These are phyloP conservation scores for Dissophora ornata DNA, from an alignment of 192 early-diverging fungal species.

Conservation along the genomic window DNA sequence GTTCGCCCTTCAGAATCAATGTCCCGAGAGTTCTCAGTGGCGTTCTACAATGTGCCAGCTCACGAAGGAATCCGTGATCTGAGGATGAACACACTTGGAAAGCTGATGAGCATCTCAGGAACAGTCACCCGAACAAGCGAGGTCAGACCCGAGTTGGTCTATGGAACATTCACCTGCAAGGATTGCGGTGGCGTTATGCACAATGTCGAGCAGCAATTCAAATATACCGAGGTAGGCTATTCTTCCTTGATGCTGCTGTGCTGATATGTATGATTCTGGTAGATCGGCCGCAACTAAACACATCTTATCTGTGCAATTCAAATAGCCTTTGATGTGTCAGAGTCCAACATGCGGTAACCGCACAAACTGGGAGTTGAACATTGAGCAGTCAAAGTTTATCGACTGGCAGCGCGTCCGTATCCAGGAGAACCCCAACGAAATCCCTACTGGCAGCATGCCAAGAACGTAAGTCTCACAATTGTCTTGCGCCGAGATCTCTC, in stretches of 20 bases:
- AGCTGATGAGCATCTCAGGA: constrained; percentile 84
- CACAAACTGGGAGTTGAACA: constrained; percentile 79
- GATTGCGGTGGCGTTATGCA: constrained; percentile 84
- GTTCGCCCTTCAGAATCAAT: constrained; percentile 57
- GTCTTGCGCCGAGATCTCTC: too few species aligned
- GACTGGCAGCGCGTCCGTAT: constrained; percentile 99
- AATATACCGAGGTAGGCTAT: constrained; percentile 88
- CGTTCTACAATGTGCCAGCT: constrained; percentile 71
- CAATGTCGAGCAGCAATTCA: constrained; percentile 95
- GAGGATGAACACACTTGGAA: constrained; percentile 83
- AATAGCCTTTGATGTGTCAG: constrained; percentile 84
- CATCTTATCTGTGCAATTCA: too few species aligned
- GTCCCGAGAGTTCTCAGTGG: constrained; percentile 80
- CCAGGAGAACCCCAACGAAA: constrained; percentile 96
- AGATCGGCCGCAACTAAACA: too few species aligned
- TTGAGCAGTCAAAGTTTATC: constrained; percentile 88
- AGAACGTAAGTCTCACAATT: constrained; percentile 69
- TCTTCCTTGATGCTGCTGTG: background rate
- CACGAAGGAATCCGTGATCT: constrained; percentile 84
- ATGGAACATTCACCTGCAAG: constrained; percentile 89
- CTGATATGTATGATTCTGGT: too few species aligned
- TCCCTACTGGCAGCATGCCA: constrained; percentile 97
- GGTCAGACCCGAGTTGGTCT: constrained; percentile 94
- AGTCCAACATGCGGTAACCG: constrained; percentile 87
- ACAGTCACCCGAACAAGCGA: constrained; percentile 98